Evolutionary conservation across 2,329 filamentous ascomycete genomes (phyloP), one percentile per base, ranked within the genome.

Genomic region (Pseudogymnoascus sp.): DNA sequence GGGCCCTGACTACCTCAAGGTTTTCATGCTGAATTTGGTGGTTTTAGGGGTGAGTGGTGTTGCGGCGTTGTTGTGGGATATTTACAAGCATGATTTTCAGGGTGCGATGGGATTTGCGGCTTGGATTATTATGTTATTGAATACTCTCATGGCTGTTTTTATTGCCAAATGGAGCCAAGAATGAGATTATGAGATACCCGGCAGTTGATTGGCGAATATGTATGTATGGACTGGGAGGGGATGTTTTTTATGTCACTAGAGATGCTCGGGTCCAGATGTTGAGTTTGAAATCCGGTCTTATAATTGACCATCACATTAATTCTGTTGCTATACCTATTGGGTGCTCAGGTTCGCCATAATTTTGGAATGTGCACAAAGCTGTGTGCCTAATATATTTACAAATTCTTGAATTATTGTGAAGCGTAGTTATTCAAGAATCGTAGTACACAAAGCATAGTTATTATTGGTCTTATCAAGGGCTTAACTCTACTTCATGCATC

Each of bases 61-160:
- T n/a, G 19, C 25, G n/a, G 63, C 60, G 5, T 23, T n/a, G 25
- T 9, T 64, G 28, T 64, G 63, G 63, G 60, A 49, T 6, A n/a
- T 55, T 3, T 60, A 30, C n/a, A 62, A 33, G 39, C 23, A 62
- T 55, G 63, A 62, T 58, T 62, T 62, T 25, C 63, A 64, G 33
- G 63, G 61, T 2, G 63, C 49, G 7, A 62, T 64, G 60, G 60
- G 63, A 38, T 60, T 64, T 52, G 63, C 63, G 36, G 38, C 36
- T 19, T 64, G 63, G 63, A 42, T 60, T 60, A 25, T 64, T 55
- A 58, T 35, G 19, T 55, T 60, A 2, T 38, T 60, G 12, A 60
- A 62, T 14, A 58, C 36, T 16, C 36, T 39, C n/a, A 39, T 39
- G 36, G 36, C 36, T 7, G 5, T 39, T 39, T 39, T 39, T 19